phyloP scores from a whole-genome alignment of 2,329 filamentous ascomycete genomes.

The Phoma sp. region DNA sequence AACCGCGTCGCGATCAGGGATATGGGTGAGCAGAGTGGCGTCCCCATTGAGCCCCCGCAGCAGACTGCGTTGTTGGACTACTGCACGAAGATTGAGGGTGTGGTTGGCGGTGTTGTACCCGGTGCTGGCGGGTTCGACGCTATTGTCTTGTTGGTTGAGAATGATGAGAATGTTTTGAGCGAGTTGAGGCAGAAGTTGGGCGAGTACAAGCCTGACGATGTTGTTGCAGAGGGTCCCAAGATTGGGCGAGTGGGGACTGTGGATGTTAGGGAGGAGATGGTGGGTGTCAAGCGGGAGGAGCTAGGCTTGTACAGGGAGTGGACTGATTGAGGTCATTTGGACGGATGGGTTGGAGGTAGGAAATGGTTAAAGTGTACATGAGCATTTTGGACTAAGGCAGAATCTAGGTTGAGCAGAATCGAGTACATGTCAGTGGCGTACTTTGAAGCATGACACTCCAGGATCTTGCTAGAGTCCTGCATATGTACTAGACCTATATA shows the following conservation, averaged over 20 bases:
- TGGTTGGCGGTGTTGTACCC: slow-evolving; percentile 89
- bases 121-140: slow-evolving; percentile 95
- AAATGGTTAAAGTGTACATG: background rate
- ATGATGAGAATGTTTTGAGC: slow-evolving; percentile 68
- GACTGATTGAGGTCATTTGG: slow-evolving; percentile 25
- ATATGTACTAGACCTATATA: too few species aligned
- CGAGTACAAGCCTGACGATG: slow-evolving; percentile 63
- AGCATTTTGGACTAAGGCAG: background rate
- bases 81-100: slow-evolving; percentile 72
- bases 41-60: slow-evolving; percentile 85
- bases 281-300: slow-evolving; percentile 61
- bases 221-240: slow-evolving; percentile 48
- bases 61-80: slow-evolving; percentile 87
- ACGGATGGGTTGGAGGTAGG: too few species aligned
- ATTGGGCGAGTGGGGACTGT: slow-evolving; percentile 71
- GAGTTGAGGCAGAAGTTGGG: slow-evolving; percentile 67
- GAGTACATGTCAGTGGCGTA: too few species aligned
- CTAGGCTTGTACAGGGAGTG: slow-evolving; percentile 49
- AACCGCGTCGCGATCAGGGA: slow-evolving; percentile 69
- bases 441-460: too few species aligned
- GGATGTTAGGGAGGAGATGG: slow-evolving; percentile 73
- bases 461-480: too few species aligned
- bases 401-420: too few species aligned
- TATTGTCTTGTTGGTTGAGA: slow-evolving; percentile 77
- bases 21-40: slow-evolving; percentile 75